phyloP scores from a whole-genome alignment of 1,284 basidiomycete genomes.

The Serendipita sp. region DNA sequence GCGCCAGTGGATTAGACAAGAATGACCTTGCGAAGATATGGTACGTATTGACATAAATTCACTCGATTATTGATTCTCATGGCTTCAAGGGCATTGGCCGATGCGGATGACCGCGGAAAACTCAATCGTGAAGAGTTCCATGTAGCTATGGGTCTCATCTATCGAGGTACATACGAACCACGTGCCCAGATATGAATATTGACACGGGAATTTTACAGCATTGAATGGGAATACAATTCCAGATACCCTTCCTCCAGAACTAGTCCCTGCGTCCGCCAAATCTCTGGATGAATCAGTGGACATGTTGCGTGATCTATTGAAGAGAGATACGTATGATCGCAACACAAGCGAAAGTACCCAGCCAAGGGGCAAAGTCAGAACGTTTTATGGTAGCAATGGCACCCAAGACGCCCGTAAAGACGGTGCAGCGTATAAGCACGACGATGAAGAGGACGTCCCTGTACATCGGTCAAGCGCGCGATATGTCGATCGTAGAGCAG shows the following conservation, averaged over 20 bases:
- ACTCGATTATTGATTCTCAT: conserved; percentile 9
- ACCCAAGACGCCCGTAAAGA: conserved; percentile 53
- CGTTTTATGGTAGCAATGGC: conserved; percentile 39
- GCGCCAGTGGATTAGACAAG: conserved; percentile 78
- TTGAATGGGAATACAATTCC: conserved; percentile 90
- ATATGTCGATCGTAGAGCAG: conserved; percentile 75
- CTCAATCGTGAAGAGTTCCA: conserved; percentile 95
- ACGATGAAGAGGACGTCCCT: conserved; percentile 39
- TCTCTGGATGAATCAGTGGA: conserved; percentile 88
- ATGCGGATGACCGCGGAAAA: conserved; percentile 82
- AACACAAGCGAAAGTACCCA: conserved; percentile 25
- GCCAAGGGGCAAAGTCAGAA: conserved; percentile 47
- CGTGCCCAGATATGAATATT: conserved; percentile 5
- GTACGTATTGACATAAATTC: conserved; percentile 33
- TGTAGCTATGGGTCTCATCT: conserved; percentile 97
- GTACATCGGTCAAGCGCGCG: conserved; percentile 75
- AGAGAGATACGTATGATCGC: conserved; percentile 62
- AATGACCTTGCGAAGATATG: conserved; percentile 92
- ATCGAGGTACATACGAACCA: conserved; percentile 55
- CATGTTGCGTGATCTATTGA: conserved; percentile 80
- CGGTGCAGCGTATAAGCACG: conserved; percentile 88
- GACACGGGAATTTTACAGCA: conserved; percentile 30
- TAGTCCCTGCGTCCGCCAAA: conserved; percentile 82
- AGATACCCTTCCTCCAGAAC: conserved; percentile 72
- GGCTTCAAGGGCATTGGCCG: conserved; percentile 63